Percentiles rank a stretch among this genome's conserved stretches.
These are phyloP conservation scores for Wickerhamomyces subpelliculosus DNA, from an alignment of 805 yeast species.

Conservation along the genomic window DNA sequence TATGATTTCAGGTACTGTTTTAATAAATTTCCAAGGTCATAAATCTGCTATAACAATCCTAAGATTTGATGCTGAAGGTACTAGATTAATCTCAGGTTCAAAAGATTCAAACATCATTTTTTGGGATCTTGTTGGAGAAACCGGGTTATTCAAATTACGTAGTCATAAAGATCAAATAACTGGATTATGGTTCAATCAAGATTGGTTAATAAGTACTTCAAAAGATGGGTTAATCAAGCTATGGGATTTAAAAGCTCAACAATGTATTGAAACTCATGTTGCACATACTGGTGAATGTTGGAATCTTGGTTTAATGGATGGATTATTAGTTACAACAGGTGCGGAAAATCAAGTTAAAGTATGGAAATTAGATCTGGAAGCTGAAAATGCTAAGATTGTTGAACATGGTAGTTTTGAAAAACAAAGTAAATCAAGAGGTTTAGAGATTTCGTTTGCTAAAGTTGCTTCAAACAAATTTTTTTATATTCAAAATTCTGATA, in stretches of 20 bases:
- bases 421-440: slow-evolving; percentile 68
- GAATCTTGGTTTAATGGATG: slow-evolving; percentile 51
- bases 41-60: slow-evolving; percentile 67
- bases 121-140: slow-evolving; percentile 95
- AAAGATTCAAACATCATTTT: slow-evolving; percentile 76
- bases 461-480: slow-evolving; percentile 39
- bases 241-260: slow-evolving; percentile 89
- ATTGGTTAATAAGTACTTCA: slow-evolving; percentile 68
- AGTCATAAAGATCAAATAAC: slow-evolving; percentile 90
- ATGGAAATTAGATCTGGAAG: slow-evolving; percentile 63
- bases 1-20: slow-evolving; percentile 64
- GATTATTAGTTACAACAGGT: slow-evolving; percentile 61
- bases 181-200: slow-evolving; percentile 49
- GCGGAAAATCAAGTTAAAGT: slow-evolving; percentile 75
- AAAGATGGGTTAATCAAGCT: slow-evolving; percentile 89
- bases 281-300: slow-evolving; percentile 95
- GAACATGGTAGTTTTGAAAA: slow-evolving; percentile 68
- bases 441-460: slow-evolving; percentile 45
- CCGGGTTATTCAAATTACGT: slow-evolving; percentile 76
- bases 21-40: slow-evolving; percentile 89
- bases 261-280: slow-evolving; percentile 89
- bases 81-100: slow-evolving; percentile 81
- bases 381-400: slow-evolving; percentile 42
- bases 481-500: slow-evolving; percentile 72
- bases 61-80: slow-evolving; percentile 73